phyloP scores from a whole-genome alignment of 192 early-diverging fungal genomes.

The Coemansia guatemalensis region DNA sequence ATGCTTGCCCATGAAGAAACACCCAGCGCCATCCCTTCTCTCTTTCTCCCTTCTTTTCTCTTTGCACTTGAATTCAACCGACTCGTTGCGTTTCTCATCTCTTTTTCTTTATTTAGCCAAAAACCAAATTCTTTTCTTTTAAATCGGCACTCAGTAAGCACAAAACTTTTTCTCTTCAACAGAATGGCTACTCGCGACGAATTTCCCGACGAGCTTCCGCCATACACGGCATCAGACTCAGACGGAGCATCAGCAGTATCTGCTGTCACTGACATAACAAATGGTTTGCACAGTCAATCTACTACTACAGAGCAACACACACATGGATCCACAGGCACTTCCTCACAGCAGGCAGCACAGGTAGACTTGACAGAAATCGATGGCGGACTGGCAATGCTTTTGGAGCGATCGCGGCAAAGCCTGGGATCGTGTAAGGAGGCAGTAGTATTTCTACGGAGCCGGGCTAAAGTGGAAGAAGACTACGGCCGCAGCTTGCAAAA shows the following conservation, averaged over 20 bases:
- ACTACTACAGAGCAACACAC: not conserved
- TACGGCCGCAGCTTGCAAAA: conserved; percentile 82
- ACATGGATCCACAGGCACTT: not conserved
- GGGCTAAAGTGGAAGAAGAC: conserved; percentile 90
- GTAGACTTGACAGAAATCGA: conserved; percentile 55
- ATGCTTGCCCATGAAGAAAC: too few relatives aligned
- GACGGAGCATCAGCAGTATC: conserved; percentile 15
- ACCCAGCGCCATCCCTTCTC: not conserved
- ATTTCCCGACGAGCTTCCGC: conserved; percentile 5
- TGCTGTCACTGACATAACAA: conserved; percentile 17
- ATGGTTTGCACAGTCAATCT: conserved; percentile 25
- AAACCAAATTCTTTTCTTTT: not conserved
- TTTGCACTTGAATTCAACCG: conserved; percentile 1
- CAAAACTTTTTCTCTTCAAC: too few relatives aligned
- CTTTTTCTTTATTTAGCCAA: not conserved
- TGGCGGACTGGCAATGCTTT: conserved; percentile 40
- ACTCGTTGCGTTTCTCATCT: not conserved
- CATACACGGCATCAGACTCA: conserved; percentile 1
- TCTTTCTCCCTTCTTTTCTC: not conserved
- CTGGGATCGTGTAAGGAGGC: conserved; percentile 59
- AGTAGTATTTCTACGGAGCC: conserved; percentile 76
- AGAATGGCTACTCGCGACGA: conserved; percentile 8
- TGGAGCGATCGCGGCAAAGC: conserved; percentile 51
- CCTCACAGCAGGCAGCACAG: conserved; percentile 15
- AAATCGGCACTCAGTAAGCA: too few relatives aligned